A percentile compares a stretch with the other conserved stretches of the same genome.
Conservation (phyloP, 1,284 basidiomycete genomes). For the Ceratobasidium sp. region DNA sequence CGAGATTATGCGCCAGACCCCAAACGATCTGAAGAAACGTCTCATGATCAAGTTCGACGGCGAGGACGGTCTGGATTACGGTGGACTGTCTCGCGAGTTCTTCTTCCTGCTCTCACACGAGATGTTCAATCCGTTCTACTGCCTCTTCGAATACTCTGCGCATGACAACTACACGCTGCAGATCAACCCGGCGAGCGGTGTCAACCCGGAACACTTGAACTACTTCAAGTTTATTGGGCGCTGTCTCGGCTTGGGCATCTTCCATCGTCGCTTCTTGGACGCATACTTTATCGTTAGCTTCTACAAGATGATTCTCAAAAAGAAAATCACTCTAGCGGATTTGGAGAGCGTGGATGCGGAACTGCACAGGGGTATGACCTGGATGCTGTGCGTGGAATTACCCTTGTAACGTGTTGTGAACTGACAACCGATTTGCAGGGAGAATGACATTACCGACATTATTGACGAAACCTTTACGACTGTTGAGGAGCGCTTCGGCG, state of each 20-base stretch:
- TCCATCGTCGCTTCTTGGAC: conserved; percentile 98
- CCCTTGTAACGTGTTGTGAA: conserved; percentile 7
- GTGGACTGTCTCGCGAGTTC: conserved; percentile 97
- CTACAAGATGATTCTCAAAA: conserved; percentile 98
- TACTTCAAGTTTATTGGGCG: conserved; percentile 99
- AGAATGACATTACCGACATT: conserved; percentile 94
- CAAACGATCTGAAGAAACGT: conserved; percentile 95
- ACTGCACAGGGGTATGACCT: conserved; percentile 89
- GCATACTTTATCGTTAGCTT: conserved; percentile 99
- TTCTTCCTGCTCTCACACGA: conserved; percentile 99
- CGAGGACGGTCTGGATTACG: conserved; percentile 98
- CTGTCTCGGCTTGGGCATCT: conserved; percentile 93
- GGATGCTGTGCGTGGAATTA: conserved; percentile 86
- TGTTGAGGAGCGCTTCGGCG: conserved; percentile 97
- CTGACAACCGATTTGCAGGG: conserved; percentile 56
- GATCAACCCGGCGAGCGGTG: conserved; percentile 96
- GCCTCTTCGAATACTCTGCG: conserved; percentile 98
- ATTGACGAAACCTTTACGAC: conserved; percentile 95
- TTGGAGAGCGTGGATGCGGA: conserved; percentile 92
- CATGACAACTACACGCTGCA: conserved; percentile 99
- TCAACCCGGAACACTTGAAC: conserved; percentile 98
- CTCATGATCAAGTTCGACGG: conserved; percentile 99
- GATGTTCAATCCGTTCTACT: conserved; percentile 99
- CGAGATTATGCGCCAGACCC: conserved; percentile 93
- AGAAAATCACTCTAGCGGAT: conserved; percentile 86